Evolutionary conservation across 306 rosid genomes (phyloP).

Genomic region (Vigna trinervia): DNA sequence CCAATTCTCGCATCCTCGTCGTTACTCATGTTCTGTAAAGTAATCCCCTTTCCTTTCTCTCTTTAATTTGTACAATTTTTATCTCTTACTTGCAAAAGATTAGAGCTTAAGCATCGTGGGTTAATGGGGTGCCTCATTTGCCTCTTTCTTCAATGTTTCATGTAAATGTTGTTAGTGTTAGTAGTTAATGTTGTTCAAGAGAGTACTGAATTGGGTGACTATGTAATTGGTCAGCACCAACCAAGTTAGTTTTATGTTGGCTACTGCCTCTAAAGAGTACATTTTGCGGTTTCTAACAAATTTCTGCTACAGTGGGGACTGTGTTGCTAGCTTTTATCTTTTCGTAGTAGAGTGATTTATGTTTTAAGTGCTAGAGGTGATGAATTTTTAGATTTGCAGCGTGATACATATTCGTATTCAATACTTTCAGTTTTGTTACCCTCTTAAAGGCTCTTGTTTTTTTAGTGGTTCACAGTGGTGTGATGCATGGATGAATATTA

Average conservation of each 20-base stretch:
- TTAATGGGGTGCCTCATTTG: constrained; percentile 13
- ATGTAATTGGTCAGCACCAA: background rate
- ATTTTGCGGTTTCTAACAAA: background rate
- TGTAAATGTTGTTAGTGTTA: background rate
- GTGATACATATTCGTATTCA: background rate
- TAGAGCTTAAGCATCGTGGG: background rate
- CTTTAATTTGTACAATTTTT: background rate
- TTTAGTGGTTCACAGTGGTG: constrained; percentile 1
- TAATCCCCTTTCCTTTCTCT: constrained; percentile 38
- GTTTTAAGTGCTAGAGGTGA: background rate
- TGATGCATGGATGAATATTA: constrained; percentile 35
- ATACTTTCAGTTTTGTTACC: constrained; percentile 33
- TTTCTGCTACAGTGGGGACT: background rate
- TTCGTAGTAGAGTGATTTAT: background rate
- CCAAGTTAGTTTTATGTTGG: background rate
- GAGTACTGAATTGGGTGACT: constrained; percentile 22
- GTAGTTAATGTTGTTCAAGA: background rate
- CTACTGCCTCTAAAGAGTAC: background rate
- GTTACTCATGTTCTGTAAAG: constrained; percentile 32
- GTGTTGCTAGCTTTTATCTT: background rate
- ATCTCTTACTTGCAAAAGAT: background rate
- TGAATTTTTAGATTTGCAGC: background rate
- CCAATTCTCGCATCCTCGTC: constrained; percentile 11
- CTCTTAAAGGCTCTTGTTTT: constrained; percentile 25
- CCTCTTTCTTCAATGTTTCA: background rate